Base-by-base conservation (phyloP, 1,284 basidiomycete genomes). In the Ustilago sp. region DNA sequence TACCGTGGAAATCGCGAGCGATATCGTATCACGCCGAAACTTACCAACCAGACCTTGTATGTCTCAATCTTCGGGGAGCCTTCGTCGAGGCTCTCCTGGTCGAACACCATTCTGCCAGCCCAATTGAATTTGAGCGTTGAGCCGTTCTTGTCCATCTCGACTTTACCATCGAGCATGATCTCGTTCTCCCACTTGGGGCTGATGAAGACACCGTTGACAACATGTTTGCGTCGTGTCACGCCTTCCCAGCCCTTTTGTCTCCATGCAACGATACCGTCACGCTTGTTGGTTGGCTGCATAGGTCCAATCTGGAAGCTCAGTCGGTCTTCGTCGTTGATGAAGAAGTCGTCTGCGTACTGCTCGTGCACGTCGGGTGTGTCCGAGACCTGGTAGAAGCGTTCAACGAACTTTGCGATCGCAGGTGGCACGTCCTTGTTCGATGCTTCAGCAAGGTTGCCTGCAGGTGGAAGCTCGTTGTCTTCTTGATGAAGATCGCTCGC, bases 101-200 rank as follows among this genome's bases (percentile, higher is more conserved):
- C 74, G 50, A 80, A 80, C 28, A 69, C 75, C 78, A 80, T 80
- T 35, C 74, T 54, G 11, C 78, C 78, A 9, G 67, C 78, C 78
- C 78, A 80, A 43, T 73, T 71, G 60, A 74, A 76, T 39, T 53
- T 63, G 43, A 74, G 55, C 7, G 71, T 72, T 8, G 58, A 31
- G 31, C 78, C 78, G 31, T 75, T 75, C 70, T 74, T 71, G 54
- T 74, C 67, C 74, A 70, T 71, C 58, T 79, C 75, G 32, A 80
- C 78, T 41, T 45, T 64, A 35, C 78, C 78, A n/a, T 77, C 68
- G 8, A 80, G 65, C 78, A 80, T 80, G 62, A 73, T 72, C 57
- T 75, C 78, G 53, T 71, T 68, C 28, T 69, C 65, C 61, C 73
- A 65, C 36, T 73, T 63, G 0, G 77, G 72, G 28, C 64, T 71